Percentiles rank a stretch among this genome's conserved stretches.
Conservation (phyloP, 1,284 basidiomycete species). For the Veloboletus limbatus region DNA sequence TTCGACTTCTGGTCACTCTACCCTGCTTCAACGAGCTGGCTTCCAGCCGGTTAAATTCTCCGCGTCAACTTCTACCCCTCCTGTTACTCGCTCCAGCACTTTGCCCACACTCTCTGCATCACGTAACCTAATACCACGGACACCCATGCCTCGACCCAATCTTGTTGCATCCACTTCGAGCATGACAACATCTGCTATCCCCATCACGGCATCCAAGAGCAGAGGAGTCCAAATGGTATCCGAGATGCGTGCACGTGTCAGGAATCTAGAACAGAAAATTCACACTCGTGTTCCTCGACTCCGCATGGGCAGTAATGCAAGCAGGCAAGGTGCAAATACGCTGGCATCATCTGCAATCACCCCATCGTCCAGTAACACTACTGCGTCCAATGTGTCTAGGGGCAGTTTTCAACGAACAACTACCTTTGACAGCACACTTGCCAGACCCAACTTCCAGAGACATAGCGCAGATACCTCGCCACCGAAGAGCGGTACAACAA, state of each 20-base stretch:
- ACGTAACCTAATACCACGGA: slow-evolving; percentile 45
- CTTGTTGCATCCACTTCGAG: slow-evolving; percentile 42
- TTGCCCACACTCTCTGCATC: slow-evolving; percentile 49
- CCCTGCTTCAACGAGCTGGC: slow-evolving; percentile 49
- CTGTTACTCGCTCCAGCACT: slow-evolving; percentile 56
- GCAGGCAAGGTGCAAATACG: slow-evolving; percentile 42
- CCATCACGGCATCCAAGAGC: slow-evolving; percentile 55
- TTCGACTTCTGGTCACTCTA: slow-evolving; percentile 42
- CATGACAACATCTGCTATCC: slow-evolving; percentile 32
- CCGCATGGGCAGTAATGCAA: slow-evolving; percentile 70
- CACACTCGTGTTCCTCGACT: slow-evolving; percentile 78
- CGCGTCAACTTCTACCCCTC: slow-evolving; percentile 41
- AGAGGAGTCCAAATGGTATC: slow-evolving; percentile 86
- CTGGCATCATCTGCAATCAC: slow-evolving; percentile 37
- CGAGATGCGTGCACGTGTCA: slow-evolving; percentile 80
- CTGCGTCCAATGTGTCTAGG: slow-evolving; percentile 29
- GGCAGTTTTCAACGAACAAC: slow-evolving; percentile 17
- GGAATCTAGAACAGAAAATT: slow-evolving; percentile 77
- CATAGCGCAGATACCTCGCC: slow-evolving; percentile 39
- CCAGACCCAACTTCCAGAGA: slow-evolving; percentile 28
- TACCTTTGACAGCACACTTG: slow-evolving; percentile 23
- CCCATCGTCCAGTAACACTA: slow-evolving; percentile 35
- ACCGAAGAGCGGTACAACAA: slow-evolving; percentile 44
- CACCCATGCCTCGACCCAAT: slow-evolving; percentile 45
- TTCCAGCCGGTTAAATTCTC: slow-evolving; percentile 47